phyloP scores from a whole-genome alignment of 192 early-diverging fungal species.

The Umbelopsis sp. region DNA sequence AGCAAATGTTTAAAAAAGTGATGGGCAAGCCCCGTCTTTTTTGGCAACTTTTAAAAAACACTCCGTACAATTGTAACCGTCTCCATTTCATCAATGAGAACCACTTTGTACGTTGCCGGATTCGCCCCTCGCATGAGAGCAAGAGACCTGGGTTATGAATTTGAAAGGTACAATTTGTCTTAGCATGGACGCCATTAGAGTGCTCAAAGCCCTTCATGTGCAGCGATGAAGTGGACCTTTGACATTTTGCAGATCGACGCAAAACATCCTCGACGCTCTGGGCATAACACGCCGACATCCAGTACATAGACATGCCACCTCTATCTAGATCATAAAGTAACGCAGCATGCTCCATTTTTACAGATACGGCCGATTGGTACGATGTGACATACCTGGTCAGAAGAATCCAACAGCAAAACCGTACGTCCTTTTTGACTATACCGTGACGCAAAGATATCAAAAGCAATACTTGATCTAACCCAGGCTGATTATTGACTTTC shows the following conservation, averaged over 20 bases:
- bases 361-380: constrained; percentile 84
- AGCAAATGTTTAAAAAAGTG: too few species aligned
- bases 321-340: neutral
- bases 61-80: neutral
- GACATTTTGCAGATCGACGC: neutral
- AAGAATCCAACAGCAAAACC: constrained; percentile 63
- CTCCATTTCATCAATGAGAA: constrained; percentile 10
- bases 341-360: constrained; percentile 3
- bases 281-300: neutral
- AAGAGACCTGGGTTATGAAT: constrained; percentile 92
- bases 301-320: neutral
- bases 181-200: neutral
- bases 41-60: too few species aligned
- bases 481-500: neutral
- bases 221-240: neutral
- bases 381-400: constrained; percentile 86
- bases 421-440: constrained; percentile 55
- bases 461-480: too few species aligned
- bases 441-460: neutral
- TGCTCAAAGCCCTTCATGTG: constrained; percentile 4
- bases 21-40: too few species aligned
- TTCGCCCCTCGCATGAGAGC: constrained; percentile 80
- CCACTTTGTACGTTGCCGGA: constrained; percentile 84
- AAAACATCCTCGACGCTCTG: neutral
- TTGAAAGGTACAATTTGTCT: constrained; percentile 74